A percentile compares a stretch with the other conserved stretches of the same genome.
These are phyloP conservation scores for Pestalotiopsis sp. DNA, from an alignment of 2,329 filamentous ascomycete species.

Conservation along the genomic window DNA sequence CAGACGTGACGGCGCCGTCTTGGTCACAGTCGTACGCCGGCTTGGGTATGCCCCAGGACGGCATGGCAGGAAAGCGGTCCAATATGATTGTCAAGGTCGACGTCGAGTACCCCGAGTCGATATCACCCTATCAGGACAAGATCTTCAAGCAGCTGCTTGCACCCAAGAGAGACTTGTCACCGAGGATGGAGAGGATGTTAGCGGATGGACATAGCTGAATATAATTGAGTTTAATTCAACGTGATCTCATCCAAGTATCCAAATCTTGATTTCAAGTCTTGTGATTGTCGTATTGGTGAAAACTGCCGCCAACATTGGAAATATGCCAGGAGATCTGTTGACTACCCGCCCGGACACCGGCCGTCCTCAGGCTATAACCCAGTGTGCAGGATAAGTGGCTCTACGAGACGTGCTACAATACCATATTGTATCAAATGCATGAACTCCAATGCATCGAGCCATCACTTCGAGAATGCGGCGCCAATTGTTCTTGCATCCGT, in stretches of 20 bases:
- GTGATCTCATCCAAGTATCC: too few relatives aligned
- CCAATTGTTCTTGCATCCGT: too few relatives aligned
- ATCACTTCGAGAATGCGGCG: too few relatives aligned
- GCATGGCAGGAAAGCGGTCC: neutral
- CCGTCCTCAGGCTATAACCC: neutral
- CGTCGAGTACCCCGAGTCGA: conserved; percentile 4
- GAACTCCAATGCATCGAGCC: too few relatives aligned
- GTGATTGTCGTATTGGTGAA: too few relatives aligned
- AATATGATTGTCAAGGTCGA: neutral
- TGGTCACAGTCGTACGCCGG: neutral
- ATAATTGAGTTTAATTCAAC: neutral
- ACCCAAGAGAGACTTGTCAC: neutral
- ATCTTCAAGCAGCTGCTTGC: neutral
- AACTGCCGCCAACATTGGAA: neutral
- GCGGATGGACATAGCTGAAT: neutral
- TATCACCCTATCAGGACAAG: neutral
- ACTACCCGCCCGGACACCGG: neutral
- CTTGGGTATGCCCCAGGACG: neutral
- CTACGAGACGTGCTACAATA: too few relatives aligned
- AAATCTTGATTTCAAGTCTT: too few relatives aligned
- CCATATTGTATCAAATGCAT: too few relatives aligned
- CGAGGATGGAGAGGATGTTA: neutral
- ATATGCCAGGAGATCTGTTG: neutral
- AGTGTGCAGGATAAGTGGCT: neutral
- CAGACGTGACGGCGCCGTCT: neutral